Percentiles rank a stretch among this genome's conserved stretches.
phyloP scores from a whole-genome alignment of 1,139 yeast genomes.

The Meyerozyma sp. region DNA sequence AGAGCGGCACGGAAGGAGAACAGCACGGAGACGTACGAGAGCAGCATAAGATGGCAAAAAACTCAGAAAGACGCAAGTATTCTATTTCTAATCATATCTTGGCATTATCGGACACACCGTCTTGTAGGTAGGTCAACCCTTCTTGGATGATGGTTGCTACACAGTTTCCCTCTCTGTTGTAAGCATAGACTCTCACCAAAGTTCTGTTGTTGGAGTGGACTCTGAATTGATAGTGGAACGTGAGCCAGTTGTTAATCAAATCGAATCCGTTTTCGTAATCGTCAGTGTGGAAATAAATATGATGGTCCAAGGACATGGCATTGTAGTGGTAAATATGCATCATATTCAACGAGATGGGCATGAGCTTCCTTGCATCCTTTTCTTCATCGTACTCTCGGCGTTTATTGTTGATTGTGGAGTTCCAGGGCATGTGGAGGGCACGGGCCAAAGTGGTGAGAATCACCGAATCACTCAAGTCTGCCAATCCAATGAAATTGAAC shows the following conservation, averaged over 20 bases:
- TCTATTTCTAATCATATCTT: neutral
- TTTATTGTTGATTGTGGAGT: conserved; percentile 32
- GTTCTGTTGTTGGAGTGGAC: conserved; percentile 32
- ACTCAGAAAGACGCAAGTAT: neutral
- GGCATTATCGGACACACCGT: conserved; percentile 24
- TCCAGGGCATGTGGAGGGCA: conserved; percentile 40
- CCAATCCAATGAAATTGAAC: conserved; percentile 35
- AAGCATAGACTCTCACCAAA: conserved; percentile 34
- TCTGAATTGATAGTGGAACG: conserved; percentile 34
- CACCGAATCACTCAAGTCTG: conserved; percentile 36
- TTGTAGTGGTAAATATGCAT: conserved; percentile 40
- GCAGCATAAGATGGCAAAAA: too few relatives aligned
- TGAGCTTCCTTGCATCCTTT: conserved; percentile 27
- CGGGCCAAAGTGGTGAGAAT: conserved; percentile 41
- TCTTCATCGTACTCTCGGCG: conserved; percentile 27
- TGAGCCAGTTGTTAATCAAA: conserved; percentile 35
- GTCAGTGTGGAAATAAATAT: conserved; percentile 36
- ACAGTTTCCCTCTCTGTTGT: conserved; percentile 26
- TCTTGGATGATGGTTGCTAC: conserved; percentile 42
- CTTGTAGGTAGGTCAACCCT: conserved; percentile 31
- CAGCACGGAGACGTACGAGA: neutral
- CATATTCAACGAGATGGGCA: conserved; percentile 32
- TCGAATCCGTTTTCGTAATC: conserved; percentile 25
- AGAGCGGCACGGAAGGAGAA: neutral
- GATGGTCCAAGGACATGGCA: conserved; percentile 47